Evolutionary conservation across 169 alveolate genomes (phyloP).

Genomic region (Theileria annulata): DNA sequence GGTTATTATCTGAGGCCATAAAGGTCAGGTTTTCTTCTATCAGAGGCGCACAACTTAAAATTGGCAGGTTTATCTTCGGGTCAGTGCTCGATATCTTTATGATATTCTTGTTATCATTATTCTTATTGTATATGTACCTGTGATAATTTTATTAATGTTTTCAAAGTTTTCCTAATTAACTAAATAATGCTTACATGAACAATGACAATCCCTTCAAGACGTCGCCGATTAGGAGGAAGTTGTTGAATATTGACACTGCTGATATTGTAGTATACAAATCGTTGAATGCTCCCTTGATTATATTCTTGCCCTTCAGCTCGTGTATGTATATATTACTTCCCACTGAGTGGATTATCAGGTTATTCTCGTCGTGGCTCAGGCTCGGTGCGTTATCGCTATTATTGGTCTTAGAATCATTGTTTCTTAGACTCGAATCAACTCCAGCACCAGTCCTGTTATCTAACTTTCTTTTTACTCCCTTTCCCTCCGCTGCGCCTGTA

Average conservation of each 20-base stretch:
- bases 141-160: background rate
- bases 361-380: conserved; percentile 38
- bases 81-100: conserved; percentile 46
- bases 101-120: conserved; percentile 43
- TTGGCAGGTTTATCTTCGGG: conserved; percentile 42
- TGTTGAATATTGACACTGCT: conserved; percentile 52
- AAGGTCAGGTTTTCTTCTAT: conserved; percentile 37
- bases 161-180: background rate
- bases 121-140: conserved; percentile 44
- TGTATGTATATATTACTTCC: conserved; percentile 60
- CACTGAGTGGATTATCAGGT: conserved; percentile 57
- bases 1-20: conserved; percentile 38
- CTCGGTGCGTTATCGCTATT: conserved; percentile 1
- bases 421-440: background rate
- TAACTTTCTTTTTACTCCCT: background rate
- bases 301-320: conserved; percentile 41
- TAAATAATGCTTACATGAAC: conserved; percentile 52
- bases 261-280: conserved; percentile 59
- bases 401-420: background rate
- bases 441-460: background rate
- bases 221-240: conserved; percentile 57
- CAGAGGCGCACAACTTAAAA: conserved; percentile 56
- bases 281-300: conserved; percentile 66
- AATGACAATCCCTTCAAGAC: conserved; percentile 48
- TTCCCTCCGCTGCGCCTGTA: background rate